Conservation (phyloP, 176 grass and related monocot species). For the Juncus inflexus region DNA sequence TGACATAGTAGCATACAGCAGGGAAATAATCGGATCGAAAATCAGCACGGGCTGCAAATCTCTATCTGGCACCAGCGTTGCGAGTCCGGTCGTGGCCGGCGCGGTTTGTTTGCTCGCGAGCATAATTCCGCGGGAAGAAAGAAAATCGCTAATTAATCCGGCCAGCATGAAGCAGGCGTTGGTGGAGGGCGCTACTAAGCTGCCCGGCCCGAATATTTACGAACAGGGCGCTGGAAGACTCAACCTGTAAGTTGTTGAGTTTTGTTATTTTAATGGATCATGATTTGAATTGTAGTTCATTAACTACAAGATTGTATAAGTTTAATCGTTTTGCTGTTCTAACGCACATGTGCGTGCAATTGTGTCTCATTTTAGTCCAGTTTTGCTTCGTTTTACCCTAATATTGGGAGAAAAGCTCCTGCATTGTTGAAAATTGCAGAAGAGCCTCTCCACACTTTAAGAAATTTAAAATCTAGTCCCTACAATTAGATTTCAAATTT, state of each 20-base stretch:
- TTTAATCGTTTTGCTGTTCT: no score
- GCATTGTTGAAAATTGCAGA: no score
- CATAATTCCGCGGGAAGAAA: conserved; percentile 59
- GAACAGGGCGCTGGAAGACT: conserved; percentile 92
- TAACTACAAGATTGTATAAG: no score
- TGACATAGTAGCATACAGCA: conserved; percentile 91
- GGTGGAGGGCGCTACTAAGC: conserved; percentile 94
- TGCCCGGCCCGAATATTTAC: conserved; percentile 91
- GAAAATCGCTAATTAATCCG: conserved; percentile 76
- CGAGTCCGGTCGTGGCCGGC: conserved; percentile 92
- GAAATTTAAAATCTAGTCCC: no score
- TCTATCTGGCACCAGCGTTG: conserved; percentile 95
- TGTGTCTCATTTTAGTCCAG: no score
- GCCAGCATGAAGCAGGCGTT: conserved; percentile 97
- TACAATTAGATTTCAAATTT: no score
- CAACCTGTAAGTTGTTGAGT: conserved; percentile 66
- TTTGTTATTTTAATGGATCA: no score
- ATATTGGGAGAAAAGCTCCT: no score
- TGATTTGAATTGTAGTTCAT: no score
- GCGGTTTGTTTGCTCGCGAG: conserved; percentile 89
- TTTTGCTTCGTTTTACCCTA: no score
- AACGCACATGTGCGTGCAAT: no score
- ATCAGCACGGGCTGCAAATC: conserved; percentile 98
- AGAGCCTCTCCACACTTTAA: no score
- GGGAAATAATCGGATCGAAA: conserved; percentile 97